A percentile compares a stretch with the other conserved stretches of the same genome.
phyloP scores from a whole-genome alignment of 225 moss, liverwort and hornwort species.

The Neckera pumila region DNA sequence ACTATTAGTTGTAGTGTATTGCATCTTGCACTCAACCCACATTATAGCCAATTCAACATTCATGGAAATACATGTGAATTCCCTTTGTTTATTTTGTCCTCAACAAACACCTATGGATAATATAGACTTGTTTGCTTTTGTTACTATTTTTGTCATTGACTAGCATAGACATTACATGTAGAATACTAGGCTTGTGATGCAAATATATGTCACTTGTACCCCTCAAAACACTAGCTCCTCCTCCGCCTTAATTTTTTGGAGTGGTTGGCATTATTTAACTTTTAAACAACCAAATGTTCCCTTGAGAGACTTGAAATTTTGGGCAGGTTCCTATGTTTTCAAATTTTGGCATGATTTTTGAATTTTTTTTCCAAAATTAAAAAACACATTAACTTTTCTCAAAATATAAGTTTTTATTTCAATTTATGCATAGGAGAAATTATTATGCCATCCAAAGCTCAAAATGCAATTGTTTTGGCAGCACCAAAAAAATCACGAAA shows the following conservation, averaged over 20 bases:
- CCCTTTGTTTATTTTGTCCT: fast-evolving
- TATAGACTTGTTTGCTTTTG: not conserved
- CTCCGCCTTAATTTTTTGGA: fast-evolving
- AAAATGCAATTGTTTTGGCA: fast-evolving
- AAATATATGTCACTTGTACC: not conserved
- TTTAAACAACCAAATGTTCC: no score
- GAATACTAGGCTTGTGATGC: not conserved
- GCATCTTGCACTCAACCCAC: not conserved
- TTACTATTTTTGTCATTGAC: not conserved
- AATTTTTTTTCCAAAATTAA: no score
- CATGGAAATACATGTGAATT: not conserved
- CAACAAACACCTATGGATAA: not conserved
- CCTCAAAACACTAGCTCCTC: fast-evolving
- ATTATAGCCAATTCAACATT: not conserved
- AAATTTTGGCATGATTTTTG: no score
- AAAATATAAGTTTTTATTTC: no score
- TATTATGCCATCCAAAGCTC: not conserved
- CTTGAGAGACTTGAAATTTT: no score
- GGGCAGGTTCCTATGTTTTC: fast-evolving
- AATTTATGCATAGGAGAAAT: fast-evolving
- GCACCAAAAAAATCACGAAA: no score
- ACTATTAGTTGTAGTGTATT: not conserved
- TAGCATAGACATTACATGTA: not conserved
- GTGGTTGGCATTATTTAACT: not conserved
- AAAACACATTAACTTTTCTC: no score